A percentile compares a stretch with the other conserved stretches of the same genome.
Conservation (phyloP, 1,284 basidiomycete species). For the Cryptococcus floricola region DNA sequence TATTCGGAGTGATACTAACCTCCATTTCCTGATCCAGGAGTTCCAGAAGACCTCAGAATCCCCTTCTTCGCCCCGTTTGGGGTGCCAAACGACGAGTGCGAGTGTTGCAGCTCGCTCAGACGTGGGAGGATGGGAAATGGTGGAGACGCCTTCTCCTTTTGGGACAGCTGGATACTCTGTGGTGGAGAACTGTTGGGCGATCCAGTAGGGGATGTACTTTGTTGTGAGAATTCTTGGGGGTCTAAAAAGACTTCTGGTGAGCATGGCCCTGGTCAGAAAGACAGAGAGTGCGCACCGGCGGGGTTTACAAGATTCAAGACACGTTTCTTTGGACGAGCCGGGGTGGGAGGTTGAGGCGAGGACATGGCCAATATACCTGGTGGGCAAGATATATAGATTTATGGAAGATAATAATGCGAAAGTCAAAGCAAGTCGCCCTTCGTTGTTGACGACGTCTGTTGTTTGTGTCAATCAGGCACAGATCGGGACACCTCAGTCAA, state of each 20-base stretch:
- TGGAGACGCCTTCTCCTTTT: neutral
- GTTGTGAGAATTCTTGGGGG: conserved; percentile 24
- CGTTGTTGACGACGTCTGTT: too few species aligned
- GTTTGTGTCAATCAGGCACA: too few species aligned
- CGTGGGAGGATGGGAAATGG: neutral
- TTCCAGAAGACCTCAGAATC: conserved; percentile 31
- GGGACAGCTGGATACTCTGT: neutral
- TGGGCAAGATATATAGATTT: too few species aligned
- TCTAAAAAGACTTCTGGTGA: conserved; percentile 7
- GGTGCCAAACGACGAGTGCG: neutral
- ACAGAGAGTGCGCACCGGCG: conserved; percentile 21
- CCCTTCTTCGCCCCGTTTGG: conserved; percentile 19
- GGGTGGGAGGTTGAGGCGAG: conserved; percentile 5
- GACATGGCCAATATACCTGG: too few species aligned
- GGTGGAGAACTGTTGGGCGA: conserved; percentile 3
- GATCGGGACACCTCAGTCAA: too few species aligned
- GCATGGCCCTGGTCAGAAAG: neutral
- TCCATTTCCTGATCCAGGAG: conserved; percentile 41
- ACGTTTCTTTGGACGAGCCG: conserved; percentile 23
- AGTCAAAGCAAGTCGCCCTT: too few species aligned
- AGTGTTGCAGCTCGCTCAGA: conserved; percentile 5
- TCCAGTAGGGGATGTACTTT: conserved; percentile 12
- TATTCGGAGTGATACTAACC: conserved; percentile 16
- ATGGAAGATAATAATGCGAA: too few species aligned
- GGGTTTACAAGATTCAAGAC: conserved; percentile 36